phyloP scores from a whole-genome alignment of 768 basidiomycete genomes.

The Suillus alpinus region DNA sequence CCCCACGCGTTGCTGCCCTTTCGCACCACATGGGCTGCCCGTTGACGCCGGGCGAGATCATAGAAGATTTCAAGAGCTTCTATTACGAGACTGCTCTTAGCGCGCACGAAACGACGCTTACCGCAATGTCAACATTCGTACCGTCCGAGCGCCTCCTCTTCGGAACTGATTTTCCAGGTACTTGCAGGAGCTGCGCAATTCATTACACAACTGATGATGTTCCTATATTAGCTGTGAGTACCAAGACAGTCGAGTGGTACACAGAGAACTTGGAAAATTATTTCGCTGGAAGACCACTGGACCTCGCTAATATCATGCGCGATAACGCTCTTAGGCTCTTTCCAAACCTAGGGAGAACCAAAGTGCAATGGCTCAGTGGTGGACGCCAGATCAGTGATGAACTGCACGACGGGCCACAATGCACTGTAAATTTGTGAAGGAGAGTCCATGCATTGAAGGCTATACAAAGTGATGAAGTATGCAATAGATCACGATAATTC shows the following conservation, averaged over 20 bases:
- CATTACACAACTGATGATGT: neutral
- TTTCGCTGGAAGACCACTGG: slow-evolving; percentile 38
- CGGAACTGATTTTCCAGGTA: slow-evolving; percentile 79
- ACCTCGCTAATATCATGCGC: slow-evolving; percentile 43
- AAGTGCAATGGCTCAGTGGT: neutral
- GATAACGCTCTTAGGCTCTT: slow-evolving; percentile 55
- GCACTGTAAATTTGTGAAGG: slow-evolving; percentile 10
- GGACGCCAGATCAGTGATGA: neutral
- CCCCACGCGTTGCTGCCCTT: slow-evolving; percentile 65
- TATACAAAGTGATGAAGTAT: slow-evolving; percentile 26
- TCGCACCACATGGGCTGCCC: slow-evolving; percentile 68
- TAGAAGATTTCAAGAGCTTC: slow-evolving; percentile 67
- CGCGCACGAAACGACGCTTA: slow-evolving; percentile 50
- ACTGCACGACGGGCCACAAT: slow-evolving; percentile 6
- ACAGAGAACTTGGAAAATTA: slow-evolving; percentile 49
- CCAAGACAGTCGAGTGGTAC: slow-evolving; percentile 58
- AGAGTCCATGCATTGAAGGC: slow-evolving; percentile 19
- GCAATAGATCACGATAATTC: slow-evolving; percentile 18
- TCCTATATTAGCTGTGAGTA: slow-evolving; percentile 49
- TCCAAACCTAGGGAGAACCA: slow-evolving; percentile 28
- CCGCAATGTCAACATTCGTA: slow-evolving; percentile 50
- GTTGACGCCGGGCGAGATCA: slow-evolving; percentile 60
- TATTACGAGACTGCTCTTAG: slow-evolving; percentile 75
- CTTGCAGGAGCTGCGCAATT: slow-evolving; percentile 9
- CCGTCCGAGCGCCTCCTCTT: slow-evolving; percentile 54